These are phyloP conservation scores for Jatropha podagrica DNA, from an alignment of 441 rosid genomes.

Conservation along the genomic window DNA sequence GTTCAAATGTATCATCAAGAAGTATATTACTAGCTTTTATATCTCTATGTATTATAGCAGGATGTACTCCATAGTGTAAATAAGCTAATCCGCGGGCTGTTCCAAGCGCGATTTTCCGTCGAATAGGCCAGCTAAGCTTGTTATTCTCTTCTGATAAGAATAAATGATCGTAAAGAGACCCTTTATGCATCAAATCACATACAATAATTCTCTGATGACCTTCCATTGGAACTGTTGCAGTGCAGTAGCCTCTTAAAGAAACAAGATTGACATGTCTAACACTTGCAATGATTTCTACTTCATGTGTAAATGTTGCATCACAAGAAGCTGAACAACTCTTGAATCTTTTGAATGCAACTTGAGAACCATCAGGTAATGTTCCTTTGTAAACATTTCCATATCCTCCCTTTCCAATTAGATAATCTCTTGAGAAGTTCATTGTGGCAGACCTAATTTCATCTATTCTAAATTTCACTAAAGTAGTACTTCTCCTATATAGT, in stretches of 20 bases:
- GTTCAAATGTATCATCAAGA: constrained; percentile 44
- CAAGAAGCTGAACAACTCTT: constrained; percentile 49
- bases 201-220: constrained; percentile 60
- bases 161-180: constrained; percentile 57
- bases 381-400: constrained; percentile 48
- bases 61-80: constrained; percentile 49
- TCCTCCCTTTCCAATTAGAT: constrained; percentile 45
- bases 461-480: constrained; percentile 38
- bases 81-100: constrained; percentile 59
- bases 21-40: constrained; percentile 63
- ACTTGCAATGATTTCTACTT: constrained; percentile 60
- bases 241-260: constrained; percentile 54
- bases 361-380: constrained; percentile 37
- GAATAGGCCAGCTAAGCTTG: constrained; percentile 53
- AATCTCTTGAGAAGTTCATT: constrained; percentile 49
- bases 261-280: constrained; percentile 56
- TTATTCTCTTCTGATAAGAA: constrained; percentile 30
- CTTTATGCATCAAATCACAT: constrained; percentile 42
- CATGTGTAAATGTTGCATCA: constrained; percentile 47
- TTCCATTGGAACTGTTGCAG: constrained; percentile 42
- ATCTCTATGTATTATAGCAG: constrained; percentile 57
- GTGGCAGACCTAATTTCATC: constrained; percentile 49
- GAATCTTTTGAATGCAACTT: constrained; percentile 61
- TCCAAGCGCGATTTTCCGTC: constrained; percentile 55
- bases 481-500: constrained; percentile 21